Base-by-base conservation (phyloP, 2,329 filamentous ascomycete species). In the Chaetomium olivaceum region DNA sequence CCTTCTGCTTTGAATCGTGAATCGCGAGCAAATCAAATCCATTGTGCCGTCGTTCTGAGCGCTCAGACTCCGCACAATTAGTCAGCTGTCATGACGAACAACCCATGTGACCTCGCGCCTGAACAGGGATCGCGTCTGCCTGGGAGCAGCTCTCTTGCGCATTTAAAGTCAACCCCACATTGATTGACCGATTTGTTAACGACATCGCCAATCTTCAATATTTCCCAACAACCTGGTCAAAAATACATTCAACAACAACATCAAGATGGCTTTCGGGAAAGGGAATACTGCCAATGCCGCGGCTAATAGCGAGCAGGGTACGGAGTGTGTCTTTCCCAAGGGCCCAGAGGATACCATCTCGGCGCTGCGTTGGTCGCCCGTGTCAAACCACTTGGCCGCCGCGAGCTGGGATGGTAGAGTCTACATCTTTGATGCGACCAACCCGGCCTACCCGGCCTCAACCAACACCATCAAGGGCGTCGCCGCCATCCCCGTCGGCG, bases 361-460 rank as follows among this genome's bases (percentile, higher is more conserved):
- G 51, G 71, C 74, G 43, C 51, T 79, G 67, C 74, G 76, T 27
- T 79, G 76, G 76, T 77, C 76, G 64, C 76, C 75, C 3, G 67
- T 67, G 39, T 66, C 71, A 29, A 69, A 76, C 55, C 72, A 76
- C 63, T 59, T 79, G 51, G 76, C 77, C 11, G 74, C 74, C 39
- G 72, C 75, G 19, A 75, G 72, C 21, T 79, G 77, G 77, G 77
- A 79, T 61, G 72, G 74, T 33, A 75, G 72, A 65, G 72, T 77
- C 63, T 76, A 76, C 50, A 67, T 78, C 70, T 79, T 77, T 72
- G 73, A 77, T 62, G 71, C 76, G 61, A 67, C 70, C 36, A 61
- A 64, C 29, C 55, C 67, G 58, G 68, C 67, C 21, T 67, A 64
- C 29, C 55, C 67, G 58, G 68, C 67, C 21, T 67, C 66, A 46